These are phyloP conservation scores for Yamadazyma sp. DNA, from an alignment of 1,139 yeast species.

Conservation along the genomic window DNA sequence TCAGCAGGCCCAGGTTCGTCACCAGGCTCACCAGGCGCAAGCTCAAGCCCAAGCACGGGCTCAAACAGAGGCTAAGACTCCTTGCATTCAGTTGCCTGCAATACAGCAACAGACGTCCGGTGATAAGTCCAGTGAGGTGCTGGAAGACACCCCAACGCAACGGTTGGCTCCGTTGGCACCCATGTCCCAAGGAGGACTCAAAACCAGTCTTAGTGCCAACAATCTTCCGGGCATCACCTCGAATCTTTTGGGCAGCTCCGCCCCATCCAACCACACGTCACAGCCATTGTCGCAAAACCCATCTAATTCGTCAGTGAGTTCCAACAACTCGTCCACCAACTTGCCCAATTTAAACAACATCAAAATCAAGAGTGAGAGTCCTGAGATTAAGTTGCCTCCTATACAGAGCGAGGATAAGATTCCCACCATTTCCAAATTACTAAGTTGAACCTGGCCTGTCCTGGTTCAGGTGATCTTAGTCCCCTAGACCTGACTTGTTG, in stretches of 20 bases:
- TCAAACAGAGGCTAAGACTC: background rate
- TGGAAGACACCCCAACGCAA: conserved; percentile 10
- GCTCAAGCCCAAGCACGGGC: conserved; percentile 8
- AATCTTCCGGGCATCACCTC: background rate
- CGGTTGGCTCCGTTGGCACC: conserved; percentile 6
- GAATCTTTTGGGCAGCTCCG: conserved; percentile 6
- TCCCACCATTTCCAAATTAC: conserved; percentile 31
- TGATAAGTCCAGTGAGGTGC: conserved; percentile 9
- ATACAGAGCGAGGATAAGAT: conserved; percentile 26
- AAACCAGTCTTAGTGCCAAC: conserved; percentile 1
- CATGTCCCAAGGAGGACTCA: background rate
- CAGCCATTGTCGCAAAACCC: background rate
- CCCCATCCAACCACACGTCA: conserved; percentile 11
- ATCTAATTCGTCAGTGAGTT: conserved; percentile 4
- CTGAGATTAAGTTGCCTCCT: conserved; percentile 25
- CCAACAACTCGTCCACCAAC: conserved; percentile 9
- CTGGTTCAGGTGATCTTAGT: no score
- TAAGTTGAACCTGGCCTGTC: conserved; percentile 8
- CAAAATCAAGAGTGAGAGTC: conserved; percentile 15
- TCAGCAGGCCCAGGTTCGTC: conserved; percentile 1
- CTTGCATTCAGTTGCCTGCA: conserved; percentile 2
- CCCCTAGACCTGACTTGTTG: no score
- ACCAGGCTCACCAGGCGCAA: conserved; percentile 2
- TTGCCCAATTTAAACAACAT: conserved; percentile 11
- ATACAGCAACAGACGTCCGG: conserved; percentile 2